Percentiles rank a stretch among this genome's conserved stretches.
Evolutionary conservation across 441 rosid genomes (phyloP).

Genomic region (Jatropha podagrica): DNA sequence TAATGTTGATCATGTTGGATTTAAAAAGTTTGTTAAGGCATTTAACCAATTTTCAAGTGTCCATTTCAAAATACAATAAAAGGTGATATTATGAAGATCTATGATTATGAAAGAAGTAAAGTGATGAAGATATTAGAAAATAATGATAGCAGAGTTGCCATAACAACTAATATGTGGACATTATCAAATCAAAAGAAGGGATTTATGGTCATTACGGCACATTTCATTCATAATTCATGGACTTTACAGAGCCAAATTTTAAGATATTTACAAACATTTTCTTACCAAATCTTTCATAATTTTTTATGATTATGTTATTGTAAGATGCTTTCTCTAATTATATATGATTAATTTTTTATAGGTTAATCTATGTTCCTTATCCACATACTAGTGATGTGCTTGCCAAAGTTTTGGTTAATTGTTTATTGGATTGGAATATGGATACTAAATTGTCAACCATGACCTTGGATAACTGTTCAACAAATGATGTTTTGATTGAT

Average conservation of each 20-base stretch:
- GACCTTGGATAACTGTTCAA: constrained; percentile 13
- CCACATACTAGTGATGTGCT: background rate
- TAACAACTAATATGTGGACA: background rate
- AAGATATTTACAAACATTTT: background rate
- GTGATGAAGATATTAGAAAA: background rate
- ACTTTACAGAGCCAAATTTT: background rate
- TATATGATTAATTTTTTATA: too few species aligned
- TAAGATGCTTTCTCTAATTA: too few species aligned
- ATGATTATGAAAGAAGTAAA: background rate
- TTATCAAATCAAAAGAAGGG: background rate
- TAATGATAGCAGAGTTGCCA: background rate
- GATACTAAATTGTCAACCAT: constrained; percentile 6
- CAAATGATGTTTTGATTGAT: constrained; percentile 3
- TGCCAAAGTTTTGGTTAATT: background rate
- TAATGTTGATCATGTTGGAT: background rate
- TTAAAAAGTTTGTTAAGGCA: background rate
- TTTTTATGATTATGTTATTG: too few species aligned
- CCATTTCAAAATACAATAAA: background rate
- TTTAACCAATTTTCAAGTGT: too few species aligned
- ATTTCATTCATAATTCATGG: background rate
- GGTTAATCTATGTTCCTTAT: constrained; percentile 1
- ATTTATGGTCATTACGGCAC: background rate
- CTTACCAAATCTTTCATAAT: too few species aligned
- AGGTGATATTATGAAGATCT: constrained; percentile 15
- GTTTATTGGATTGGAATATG: constrained; percentile 22